phyloP scores from a whole-genome alignment of 2,329 filamentous ascomycete species.

The Aquanectria penicillioides region DNA sequence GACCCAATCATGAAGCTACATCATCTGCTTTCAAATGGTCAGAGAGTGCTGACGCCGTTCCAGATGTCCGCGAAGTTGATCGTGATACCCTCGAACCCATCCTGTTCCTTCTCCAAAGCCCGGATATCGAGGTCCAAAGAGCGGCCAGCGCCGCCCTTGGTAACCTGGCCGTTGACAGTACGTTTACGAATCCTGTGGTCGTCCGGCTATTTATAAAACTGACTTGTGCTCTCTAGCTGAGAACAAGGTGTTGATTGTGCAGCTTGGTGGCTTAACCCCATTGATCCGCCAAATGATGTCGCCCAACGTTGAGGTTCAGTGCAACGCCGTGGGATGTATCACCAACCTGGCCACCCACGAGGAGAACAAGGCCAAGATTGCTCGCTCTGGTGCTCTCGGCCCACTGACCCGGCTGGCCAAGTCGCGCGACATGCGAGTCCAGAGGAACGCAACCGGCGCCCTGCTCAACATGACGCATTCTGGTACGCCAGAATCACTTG shows the following conservation, averaged over 20 bases:
- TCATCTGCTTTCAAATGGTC: background rate
- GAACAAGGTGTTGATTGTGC: conserved; percentile 97
- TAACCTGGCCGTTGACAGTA: conserved; percentile 97
- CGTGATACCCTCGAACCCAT: conserved; percentile 96
- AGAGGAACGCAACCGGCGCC: conserved; percentile 95
- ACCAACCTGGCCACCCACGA: conserved; percentile 98
- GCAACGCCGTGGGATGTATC: conserved; percentile 98
- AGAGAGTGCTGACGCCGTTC: conserved; percentile 25
- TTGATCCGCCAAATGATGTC: conserved; percentile 99
- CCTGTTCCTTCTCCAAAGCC: conserved; percentile 91
- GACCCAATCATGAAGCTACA: no score
- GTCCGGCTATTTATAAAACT: conserved; percentile 46
- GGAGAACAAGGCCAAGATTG: conserved; percentile 99
- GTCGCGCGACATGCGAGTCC: conserved; percentile 98
- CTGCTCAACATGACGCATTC: conserved; percentile 99
- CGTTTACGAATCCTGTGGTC: conserved; percentile 42
- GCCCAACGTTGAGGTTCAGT: conserved; percentile 97
- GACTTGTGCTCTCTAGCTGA: conserved; percentile 72
- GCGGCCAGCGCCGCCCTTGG: conserved; percentile 95
- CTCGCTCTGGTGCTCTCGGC: conserved; percentile 89
- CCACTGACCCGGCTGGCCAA: conserved; percentile 93
- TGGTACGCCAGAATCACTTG: conserved; percentile 63
- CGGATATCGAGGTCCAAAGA: conserved; percentile 96
- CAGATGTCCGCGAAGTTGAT: conserved; percentile 97
- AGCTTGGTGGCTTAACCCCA: conserved; percentile 87